Base-by-base conservation (phyloP, 139 green algal genomes). In the Coelastrella sp. region DNA sequence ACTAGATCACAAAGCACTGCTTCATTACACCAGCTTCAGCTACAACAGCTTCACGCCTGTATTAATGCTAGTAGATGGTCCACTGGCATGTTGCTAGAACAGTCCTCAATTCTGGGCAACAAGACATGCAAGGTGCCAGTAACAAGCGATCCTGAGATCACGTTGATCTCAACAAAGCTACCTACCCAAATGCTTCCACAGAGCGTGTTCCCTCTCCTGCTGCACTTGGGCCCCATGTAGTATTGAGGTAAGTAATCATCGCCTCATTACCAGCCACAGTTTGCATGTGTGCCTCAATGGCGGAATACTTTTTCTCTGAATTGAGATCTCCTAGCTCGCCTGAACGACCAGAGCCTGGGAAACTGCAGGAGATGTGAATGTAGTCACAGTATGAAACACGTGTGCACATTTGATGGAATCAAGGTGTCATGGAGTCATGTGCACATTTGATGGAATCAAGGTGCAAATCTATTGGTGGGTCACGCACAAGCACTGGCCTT, bases 231-330 rank as follows among this genome's bases (percentile, higher is more conserved):
- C 64, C 64, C 3, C 64, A 71, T 2, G 11, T 14, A 57, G 75
- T 17, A 81, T 81, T 81, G 13, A 81, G 75, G 75, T 81, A 81
- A 57, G 23, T 54, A 13, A 81, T 17, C 13, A 81, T 4, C 3
- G 75, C 75, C 75, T 81, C 75, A 81, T 81, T 81, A 17, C 75
- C 75, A 14, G 75, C 75, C 16, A 81, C 75, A 32, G 75, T 81
- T 17, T 81, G 75, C 75, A 81, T 81, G 75, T 81, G 75, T 32
- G 20, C 75, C 14, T 14, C 23, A 14, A 54, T 59, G 23, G 75
- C 75, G 16, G 75, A 81, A 17, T 81, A 81, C 11, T 14, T 32
- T 17, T 81, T 14, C 75, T 81, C 75, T 14, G 75, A 14, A 11
- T 81, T 81, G 14, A 81, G 75, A 57, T 81, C 75, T 54, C 75